Conservation (phyloP, 1,139 yeast species). For the Lodderomyces pseudojiufengensis region DNA sequence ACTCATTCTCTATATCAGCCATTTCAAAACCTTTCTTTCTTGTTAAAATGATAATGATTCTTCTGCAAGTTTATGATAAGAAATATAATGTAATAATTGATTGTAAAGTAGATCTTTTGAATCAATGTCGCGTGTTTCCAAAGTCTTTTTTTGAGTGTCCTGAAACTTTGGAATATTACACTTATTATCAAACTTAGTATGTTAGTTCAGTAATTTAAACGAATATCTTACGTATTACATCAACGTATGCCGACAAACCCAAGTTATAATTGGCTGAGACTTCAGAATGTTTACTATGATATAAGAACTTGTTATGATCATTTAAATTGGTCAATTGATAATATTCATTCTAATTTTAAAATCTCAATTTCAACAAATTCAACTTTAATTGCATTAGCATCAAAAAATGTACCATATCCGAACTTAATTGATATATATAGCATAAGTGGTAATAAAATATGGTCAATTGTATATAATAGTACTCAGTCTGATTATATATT, state of each 20-base stretch:
- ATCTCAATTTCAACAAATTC: constrained; percentile 28
- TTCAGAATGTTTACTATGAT: constrained; percentile 59
- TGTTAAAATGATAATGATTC: too few species aligned
- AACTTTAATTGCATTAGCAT: constrained; percentile 36
- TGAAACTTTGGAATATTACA: too few species aligned
- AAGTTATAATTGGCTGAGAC: constrained; percentile 58
- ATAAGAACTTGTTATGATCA: constrained; percentile 42
- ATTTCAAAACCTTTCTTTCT: too few species aligned
- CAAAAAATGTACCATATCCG: constrained; percentile 31
- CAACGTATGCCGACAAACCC: constrained; percentile 34
- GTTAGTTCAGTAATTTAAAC: too few species aligned
- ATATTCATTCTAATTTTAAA: constrained; percentile 25
- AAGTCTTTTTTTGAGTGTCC: too few species aligned
- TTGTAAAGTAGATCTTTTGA: too few species aligned
- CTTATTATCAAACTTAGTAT: too few species aligned
- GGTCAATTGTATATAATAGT: constrained; percentile 51
- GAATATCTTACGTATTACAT: not conserved
- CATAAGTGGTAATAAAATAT: constrained; percentile 48
- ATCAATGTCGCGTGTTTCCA: too few species aligned
- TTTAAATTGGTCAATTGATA: constrained; percentile 35
- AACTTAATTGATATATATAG: constrained; percentile 48
- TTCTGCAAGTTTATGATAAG: too few species aligned
- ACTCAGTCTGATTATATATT: constrained; percentile 52
- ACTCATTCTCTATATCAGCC: constrained; percentile 19
- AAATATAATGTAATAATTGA: too few species aligned